A percentile compares a stretch with the other conserved stretches of the same genome.
phyloP scores from a whole-genome alignment of 768 basidiomycete species.

The Mrakia hoshinonis region DNA sequence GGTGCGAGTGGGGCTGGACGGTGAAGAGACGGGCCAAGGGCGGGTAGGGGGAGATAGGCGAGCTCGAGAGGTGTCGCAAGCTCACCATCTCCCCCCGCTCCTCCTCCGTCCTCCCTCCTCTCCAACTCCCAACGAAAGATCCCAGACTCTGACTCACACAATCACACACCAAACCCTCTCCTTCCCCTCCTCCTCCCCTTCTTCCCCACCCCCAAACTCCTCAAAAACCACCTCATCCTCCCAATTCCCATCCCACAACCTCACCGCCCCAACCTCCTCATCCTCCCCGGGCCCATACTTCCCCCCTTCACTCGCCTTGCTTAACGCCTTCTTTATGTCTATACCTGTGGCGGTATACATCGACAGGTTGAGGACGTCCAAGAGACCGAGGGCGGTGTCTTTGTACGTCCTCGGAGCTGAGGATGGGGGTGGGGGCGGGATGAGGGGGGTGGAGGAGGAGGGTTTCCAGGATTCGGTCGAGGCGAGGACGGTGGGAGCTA shows the following conservation, averaged over 20 bases:
- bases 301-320: neutral
- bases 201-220: neutral
- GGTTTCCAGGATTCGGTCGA: neutral
- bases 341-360: conserved; percentile 25
- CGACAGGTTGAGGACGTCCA: conserved; percentile 1
- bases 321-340: conserved; percentile 5
- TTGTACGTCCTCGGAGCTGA: neutral
- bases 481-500: neutral
- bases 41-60: neutral
- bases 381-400: neutral
- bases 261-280: conserved; percentile 11
- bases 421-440: neutral
- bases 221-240: conserved; percentile 24
- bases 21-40: neutral
- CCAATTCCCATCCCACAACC: conserved; percentile 27
- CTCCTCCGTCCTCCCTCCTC: neutral
- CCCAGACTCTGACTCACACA: conserved; percentile 20
- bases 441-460: neutral
- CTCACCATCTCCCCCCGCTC: neutral
- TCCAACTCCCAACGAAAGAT: neutral
- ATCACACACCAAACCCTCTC: conserved; percentile 27
- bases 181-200: conserved; percentile 16
- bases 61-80: neutral
- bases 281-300: neutral
- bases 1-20: too few species aligned